Conservation (phyloP, 257 asterid species). For the Solanum rostratum region DNA sequence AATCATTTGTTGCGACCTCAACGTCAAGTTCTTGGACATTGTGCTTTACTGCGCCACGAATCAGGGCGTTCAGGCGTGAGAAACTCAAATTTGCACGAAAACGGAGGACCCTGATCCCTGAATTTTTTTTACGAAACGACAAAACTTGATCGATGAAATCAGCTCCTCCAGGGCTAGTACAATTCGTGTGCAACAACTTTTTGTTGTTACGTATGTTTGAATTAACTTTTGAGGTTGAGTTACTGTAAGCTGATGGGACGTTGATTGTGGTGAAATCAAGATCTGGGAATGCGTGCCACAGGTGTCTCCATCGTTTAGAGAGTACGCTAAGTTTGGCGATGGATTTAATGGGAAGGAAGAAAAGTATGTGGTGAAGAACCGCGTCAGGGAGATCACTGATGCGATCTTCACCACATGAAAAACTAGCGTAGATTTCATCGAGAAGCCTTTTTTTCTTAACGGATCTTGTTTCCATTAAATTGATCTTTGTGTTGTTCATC, state of each 20-base stretch:
- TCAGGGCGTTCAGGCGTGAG: constrained; percentile 31
- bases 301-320: constrained; percentile 49
- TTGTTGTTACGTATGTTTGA: background rate
- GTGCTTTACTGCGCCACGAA: constrained; percentile 50
- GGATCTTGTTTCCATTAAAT: constrained; percentile 75
- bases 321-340: constrained; percentile 51
- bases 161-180: constrained; percentile 10
- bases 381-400: constrained; percentile 76
- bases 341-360: constrained; percentile 44
- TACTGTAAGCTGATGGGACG: background rate
- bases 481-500: background rate
- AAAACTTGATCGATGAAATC: constrained; percentile 45
- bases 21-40: constrained; percentile 63
- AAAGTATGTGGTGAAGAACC: constrained; percentile 49
- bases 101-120: constrained; percentile 40
- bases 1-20: constrained; percentile 56
- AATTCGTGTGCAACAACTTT: constrained; percentile 1
- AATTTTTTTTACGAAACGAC: constrained; percentile 22
- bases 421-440: background rate
- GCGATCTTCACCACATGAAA: constrained; percentile 21
- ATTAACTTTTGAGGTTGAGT: background rate
- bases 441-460: constrained; percentile 41
- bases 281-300: constrained; percentile 71
- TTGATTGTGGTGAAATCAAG: constrained; percentile 57
- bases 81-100: constrained; percentile 46